These are phyloP conservation scores for Stipa capillata DNA, from an alignment of 176 grass and related monocot genomes.

Conservation along the genomic window DNA sequence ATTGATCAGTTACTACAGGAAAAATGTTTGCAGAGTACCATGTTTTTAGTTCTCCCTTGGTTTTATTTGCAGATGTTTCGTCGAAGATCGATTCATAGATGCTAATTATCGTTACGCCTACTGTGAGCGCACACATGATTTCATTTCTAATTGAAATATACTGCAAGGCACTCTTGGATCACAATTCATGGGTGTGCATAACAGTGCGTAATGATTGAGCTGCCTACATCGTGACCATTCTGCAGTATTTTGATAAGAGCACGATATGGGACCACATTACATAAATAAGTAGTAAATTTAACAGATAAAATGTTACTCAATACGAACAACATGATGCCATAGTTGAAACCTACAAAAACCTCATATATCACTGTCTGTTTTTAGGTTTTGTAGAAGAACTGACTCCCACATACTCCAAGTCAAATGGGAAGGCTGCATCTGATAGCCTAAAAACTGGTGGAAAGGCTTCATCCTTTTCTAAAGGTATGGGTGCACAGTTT, in stretches of 20 bases:
- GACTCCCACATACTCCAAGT: slow-evolving; percentile 21
- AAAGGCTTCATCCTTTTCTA: slow-evolving; percentile 36
- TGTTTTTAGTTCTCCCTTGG: background rate
- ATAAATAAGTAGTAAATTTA: background rate
- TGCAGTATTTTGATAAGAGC: slow-evolving; percentile 11
- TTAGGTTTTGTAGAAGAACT: slow-evolving; percentile 62
- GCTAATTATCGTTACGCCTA: background rate
- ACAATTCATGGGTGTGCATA: background rate
- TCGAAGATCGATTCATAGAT: background rate
- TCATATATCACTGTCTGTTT: slow-evolving; percentile 15
- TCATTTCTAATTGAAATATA: background rate
- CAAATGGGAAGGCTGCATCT: slow-evolving; percentile 53
- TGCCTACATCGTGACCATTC: background rate
- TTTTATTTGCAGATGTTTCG: background rate
- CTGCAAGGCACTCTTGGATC: background rate
- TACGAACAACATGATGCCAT: background rate
- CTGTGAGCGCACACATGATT: background rate
- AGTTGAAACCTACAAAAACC: background rate
- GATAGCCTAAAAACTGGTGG: slow-evolving; percentile 39
- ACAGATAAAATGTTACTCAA: background rate
- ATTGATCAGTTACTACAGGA: background rate
- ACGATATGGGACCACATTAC: slow-evolving; percentile 1
- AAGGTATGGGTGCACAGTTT: slow-evolving; percentile 31
- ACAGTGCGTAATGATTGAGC: background rate
- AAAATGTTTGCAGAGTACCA: background rate